Conservation (phyloP, 2,329 filamentous ascomycete genomes). For the Ophiostoma tasmaniense region DNA sequence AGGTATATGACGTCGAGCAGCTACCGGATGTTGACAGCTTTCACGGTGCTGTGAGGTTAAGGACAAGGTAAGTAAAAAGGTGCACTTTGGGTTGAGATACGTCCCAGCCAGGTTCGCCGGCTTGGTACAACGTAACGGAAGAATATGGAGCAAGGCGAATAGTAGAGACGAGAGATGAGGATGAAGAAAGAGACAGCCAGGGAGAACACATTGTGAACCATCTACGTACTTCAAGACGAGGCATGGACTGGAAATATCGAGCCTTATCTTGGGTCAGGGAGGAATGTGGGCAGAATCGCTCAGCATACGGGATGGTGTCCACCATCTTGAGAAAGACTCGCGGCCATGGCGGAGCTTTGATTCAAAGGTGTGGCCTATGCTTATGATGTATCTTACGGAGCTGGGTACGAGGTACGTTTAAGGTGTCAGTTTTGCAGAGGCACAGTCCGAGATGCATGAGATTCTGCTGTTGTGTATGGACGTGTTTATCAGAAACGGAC, state of each 20-base stretch:
- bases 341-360: neutral
- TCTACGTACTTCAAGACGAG: neutral
- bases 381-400: neutral
- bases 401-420: neutral
- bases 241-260: neutral
- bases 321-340: conserved; percentile 1
- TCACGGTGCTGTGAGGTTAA: neutral
- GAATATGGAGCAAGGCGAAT: neutral
- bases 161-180: neutral
- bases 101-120: neutral
- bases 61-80: neutral
- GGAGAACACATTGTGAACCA: neutral
- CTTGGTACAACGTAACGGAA: neutral
- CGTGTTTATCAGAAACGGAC: neutral
- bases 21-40: neutral
- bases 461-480: neutral
- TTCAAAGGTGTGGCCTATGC: neutral
- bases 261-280: neutral
- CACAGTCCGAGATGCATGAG: neutral
- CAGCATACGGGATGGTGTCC: neutral
- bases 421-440: neutral
- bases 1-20: neutral
- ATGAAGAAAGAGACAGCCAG: neutral
- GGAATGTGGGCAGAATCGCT: neutral
- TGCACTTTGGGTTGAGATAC: neutral